phyloP scores from a whole-genome alignment of 257 asterid species.

The Solanum virginianum region DNA sequence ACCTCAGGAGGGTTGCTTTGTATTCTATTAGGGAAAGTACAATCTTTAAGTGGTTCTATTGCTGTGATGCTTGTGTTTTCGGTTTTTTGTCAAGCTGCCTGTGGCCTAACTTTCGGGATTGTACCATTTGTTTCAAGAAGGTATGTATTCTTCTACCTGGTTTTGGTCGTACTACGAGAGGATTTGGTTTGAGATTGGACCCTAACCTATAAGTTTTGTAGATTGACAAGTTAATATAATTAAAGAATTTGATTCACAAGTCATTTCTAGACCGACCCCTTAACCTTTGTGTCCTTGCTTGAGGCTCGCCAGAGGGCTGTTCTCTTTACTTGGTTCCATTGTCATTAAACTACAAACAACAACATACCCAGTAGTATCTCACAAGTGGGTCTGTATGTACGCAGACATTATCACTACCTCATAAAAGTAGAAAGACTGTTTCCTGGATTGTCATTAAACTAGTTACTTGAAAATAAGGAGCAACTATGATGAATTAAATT shows the following conservation, averaged over 20 bases:
- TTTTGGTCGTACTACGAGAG: background rate
- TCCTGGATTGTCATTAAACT: background rate
- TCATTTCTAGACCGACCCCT: too few species aligned
- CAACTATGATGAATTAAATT: background rate
- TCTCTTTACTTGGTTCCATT: background rate
- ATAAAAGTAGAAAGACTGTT: too few species aligned
- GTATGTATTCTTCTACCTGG: conserved; percentile 11
- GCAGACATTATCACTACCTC: too few species aligned
- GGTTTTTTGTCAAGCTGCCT: conserved; percentile 73
- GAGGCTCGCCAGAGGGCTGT: too few species aligned
- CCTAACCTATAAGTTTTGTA: background rate
- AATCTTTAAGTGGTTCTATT: conserved; percentile 38
- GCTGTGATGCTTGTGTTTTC: conserved; percentile 64
- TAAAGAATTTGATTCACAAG: background rate
- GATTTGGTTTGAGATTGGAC: background rate
- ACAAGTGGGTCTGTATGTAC: too few species aligned
- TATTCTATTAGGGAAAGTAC: conserved; percentile 45
- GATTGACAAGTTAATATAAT: background rate
- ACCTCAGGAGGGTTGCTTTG: conserved; percentile 63
- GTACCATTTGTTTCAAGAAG: conserved; percentile 79
- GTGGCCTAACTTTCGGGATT: conserved; percentile 89
- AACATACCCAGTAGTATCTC: too few species aligned
- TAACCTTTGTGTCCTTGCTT: background rate
- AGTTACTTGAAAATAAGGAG: background rate
- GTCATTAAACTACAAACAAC: background rate